A percentile compares a stretch with the other conserved stretches of the same genome.
These are phyloP conservation scores for Akebia trifoliata DNA, from an alignment of 164 flowering plant species.

Conservation along the genomic window DNA sequence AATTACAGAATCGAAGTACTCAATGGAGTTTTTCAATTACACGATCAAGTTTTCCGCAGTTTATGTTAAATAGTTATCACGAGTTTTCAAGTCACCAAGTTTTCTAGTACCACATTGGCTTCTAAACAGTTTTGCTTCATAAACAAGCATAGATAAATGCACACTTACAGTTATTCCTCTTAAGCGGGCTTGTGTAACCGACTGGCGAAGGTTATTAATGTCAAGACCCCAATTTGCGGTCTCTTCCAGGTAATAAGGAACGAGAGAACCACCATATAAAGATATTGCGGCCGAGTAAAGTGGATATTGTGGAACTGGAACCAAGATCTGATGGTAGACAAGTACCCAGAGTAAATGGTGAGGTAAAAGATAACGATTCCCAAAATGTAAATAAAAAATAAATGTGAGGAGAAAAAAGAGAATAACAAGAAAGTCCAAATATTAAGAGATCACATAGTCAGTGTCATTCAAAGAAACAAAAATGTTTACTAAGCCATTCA, in stretches of 20 bases:
- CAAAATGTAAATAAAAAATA: not conserved
- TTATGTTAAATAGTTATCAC: not conserved
- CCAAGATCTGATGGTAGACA: constrained; percentile 59
- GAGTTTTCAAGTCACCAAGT: not conserved
- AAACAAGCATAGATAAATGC: constrained; percentile 4
- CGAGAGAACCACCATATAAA: constrained; percentile 83
- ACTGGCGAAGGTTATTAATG: constrained; percentile 56
- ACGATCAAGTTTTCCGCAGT: too few relatives aligned
- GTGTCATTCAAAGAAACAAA: not conserved
- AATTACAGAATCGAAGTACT: too few relatives aligned
- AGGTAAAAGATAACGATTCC: too few relatives aligned
- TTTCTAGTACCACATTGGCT: not conserved
- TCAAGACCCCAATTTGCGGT: constrained; percentile 99
- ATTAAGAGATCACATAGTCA: not conserved
- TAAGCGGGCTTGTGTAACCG: constrained; percentile 66
- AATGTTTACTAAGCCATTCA: not conserved
- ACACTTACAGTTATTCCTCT: constrained; percentile 78
- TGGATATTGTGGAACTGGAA: constrained; percentile 99
- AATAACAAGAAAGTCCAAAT: constrained; percentile 6
- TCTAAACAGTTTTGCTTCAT: not conserved
- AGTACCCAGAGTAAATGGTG: constrained; percentile 1
- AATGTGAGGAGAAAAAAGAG: not conserved
- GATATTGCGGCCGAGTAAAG: constrained; percentile 94
- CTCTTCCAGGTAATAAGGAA: constrained; percentile 94
- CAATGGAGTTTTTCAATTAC: too few relatives aligned